Base-by-base conservation (phyloP, 176 grass and related monocot genomes). In the Oropetium thomaeum region DNA sequence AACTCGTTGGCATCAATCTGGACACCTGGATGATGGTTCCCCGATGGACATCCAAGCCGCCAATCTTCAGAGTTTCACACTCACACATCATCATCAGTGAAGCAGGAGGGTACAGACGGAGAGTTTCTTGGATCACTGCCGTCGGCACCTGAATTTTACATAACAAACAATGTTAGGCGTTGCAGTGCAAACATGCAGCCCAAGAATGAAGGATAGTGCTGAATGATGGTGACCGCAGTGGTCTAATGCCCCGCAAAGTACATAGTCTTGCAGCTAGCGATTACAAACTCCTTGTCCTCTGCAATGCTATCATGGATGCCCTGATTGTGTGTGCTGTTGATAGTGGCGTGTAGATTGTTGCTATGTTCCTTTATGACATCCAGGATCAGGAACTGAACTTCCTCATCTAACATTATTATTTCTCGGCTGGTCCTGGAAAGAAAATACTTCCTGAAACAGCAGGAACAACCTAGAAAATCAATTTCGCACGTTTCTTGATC, bases 91-190 rank as follows among this genome's bases (percentile, higher is more conserved):
- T 62, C 31, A 90, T 14, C 7, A 86, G 79, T 0, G 76, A 20
- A 20, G 76, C 81, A 1, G 88, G 86, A 8, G 94, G 65, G 54
- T 86, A 87, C 2, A 93, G 69, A 5, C 90, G 77, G 12, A 91
- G 81, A 0, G 94, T 93, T 81, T 97, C 90, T 71, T 91, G 86
- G 58, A 97, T 93, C 66, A 97, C 88, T n/a, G n/a, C n/a, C 94
- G 89, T 97, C 19, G 88, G 83, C 37, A 97, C 23, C 93, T 92
- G 68, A 29, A 69, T 53, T 3, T 23, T 23, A 53, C 10, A 53
- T 52, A 8, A 5, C 5, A 1, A 6, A 20, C 48, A 2, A 11
- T 32, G 16, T 48, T 31, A 48, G 27, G 4, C 15, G 3, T 45
- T 49, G 8, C 2, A 61, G 28, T 57, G 7, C 20, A 82, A 23